These are phyloP conservation scores for Moesziomyces aphidis DNA, from an alignment of 1,284 basidiomycete genomes.

Conservation along the genomic window DNA sequence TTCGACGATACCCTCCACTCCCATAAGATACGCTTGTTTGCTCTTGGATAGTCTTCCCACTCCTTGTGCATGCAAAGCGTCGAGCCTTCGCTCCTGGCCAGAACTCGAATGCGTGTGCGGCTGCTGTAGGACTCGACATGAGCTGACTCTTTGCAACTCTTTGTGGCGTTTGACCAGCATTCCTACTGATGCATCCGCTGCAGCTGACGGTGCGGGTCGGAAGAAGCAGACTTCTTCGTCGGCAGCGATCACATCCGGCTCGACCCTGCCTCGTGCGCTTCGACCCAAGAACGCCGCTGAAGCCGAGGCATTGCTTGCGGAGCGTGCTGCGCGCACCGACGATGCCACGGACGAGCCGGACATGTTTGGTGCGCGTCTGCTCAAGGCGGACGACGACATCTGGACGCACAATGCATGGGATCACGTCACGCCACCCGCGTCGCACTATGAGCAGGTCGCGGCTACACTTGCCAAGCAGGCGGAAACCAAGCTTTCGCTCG, in stretches of 20 bases:
- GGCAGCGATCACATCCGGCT: constrained; percentile 4
- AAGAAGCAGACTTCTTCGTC: constrained; percentile 39
- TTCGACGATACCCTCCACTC: background rate
- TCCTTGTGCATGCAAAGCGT: constrained; percentile 34
- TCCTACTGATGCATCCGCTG: background rate
- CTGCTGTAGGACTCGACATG: background rate
- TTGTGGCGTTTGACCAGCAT: too few species aligned
- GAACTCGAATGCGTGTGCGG: background rate
- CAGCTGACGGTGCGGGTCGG: background rate
- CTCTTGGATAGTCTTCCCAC: constrained; percentile 20
- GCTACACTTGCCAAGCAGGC: constrained; percentile 50
- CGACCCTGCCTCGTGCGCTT: constrained; percentile 8
- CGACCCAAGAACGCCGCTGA: constrained; percentile 48
- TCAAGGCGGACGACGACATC: constrained; percentile 41
- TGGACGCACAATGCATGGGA: constrained; percentile 66
- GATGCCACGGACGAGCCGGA: constrained; percentile 3
- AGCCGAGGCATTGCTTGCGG: constrained; percentile 40
- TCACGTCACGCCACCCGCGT: constrained; percentile 58
- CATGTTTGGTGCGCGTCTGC: constrained; percentile 54
- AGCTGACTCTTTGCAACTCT: background rate
- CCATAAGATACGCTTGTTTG: background rate
- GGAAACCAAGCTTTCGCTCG: constrained; percentile 45
- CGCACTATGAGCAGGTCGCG: constrained; percentile 47
- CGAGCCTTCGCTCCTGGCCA: background rate
- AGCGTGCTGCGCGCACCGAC: constrained; percentile 1